Evolutionary conservation across 805 yeast genomes (phyloP).

Genomic region (Kuraishia molischiana): DNA sequence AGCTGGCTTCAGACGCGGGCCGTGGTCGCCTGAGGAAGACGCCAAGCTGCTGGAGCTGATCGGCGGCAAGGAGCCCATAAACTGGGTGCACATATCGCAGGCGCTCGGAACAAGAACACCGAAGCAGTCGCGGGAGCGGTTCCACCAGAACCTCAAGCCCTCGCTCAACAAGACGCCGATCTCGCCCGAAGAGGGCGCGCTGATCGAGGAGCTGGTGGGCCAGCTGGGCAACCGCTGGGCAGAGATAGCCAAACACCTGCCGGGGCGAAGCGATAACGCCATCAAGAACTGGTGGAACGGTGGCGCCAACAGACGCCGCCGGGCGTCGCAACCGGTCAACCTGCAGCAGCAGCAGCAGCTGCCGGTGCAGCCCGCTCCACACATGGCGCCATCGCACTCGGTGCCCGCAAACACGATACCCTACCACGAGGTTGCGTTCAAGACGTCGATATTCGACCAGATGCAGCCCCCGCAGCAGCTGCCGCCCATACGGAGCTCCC

Average conservation of each 20-base stretch:
- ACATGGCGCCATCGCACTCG: slow-evolving; percentile 4
- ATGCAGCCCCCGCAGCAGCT: slow-evolving; percentile 3
- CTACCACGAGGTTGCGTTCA: slow-evolving; percentile 1
- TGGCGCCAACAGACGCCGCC: slow-evolving; percentile 75
- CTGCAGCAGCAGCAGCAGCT: slow-evolving; percentile 1
- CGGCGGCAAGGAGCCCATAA: slow-evolving; percentile 63
- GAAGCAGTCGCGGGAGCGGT: slow-evolving; percentile 85
- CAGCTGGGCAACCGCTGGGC: slow-evolving; percentile 90
- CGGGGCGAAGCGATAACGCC: slow-evolving; percentile 85
- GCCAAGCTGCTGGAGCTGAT: slow-evolving; percentile 61
- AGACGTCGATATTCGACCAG: slow-evolving; percentile 4
- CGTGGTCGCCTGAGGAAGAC: slow-evolving; percentile 88
- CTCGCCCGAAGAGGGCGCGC: slow-evolving; percentile 71
- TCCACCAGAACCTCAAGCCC: slow-evolving; percentile 87
- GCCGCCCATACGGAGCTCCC: slow-evolving; percentile 3
- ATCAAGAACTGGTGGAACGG: slow-evolving; percentile 97
- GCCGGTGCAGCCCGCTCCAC: slow-evolving; percentile 1
- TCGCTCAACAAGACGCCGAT: slow-evolving; percentile 74
- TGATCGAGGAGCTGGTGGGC: slow-evolving; percentile 70
- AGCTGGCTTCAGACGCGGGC: slow-evolving; percentile 46
- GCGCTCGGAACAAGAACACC: slow-evolving; percentile 71
- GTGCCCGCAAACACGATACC: slow-evolving; percentile 1
- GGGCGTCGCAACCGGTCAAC: slow-evolving; percentile 24
- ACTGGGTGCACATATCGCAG: slow-evolving; percentile 83
- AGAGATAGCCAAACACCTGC: slow-evolving; percentile 78